Evolutionary conservation across 2,329 filamentous ascomycete genomes (phyloP), one percentile per base, ranked within the genome.

Genomic region (Thielaviopsis populi): DNA sequence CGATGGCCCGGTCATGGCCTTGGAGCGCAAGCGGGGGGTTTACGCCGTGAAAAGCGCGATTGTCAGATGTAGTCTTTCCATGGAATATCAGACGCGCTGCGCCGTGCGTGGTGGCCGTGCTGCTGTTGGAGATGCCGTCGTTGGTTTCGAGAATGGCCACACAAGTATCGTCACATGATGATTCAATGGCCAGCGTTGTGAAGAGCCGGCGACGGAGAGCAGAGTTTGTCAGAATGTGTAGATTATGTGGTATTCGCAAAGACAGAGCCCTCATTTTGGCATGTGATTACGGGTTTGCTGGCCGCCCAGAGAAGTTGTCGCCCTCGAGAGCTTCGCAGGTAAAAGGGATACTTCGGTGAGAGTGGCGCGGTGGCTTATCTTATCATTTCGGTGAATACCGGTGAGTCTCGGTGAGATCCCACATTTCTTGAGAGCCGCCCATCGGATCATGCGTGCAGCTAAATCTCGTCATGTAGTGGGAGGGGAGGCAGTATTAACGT

Each of bases 141-240:
- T 61, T 68, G 67, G 37, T 74, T 69, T 69, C 84, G 46, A 96
- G 79, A 59, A 97, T 75, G 37, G 92, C 87, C 22, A 96, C 91
- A 65, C 88, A 91, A 0, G 91, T 96, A 76, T 97, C 92, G 75
- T 97, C 92, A 79, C 92, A 94, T 2, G 87, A 91, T 10, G 87
- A 87, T 73, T 94, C 89, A 71, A 94, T 91, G 62, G 88, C 88
- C 59, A 92, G 80, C 4, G 81, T 84, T 19, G 81, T 71, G 65
- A 83, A 76, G 48, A 66, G 67, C 30, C 74, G 74, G 19, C 66
- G 68, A 37, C 33, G 53, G 46, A 4, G 40, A 42, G 19, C 13
- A n/a, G 24, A 6, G 8, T 11, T 46, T 22, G 41, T 42, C n/a
- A 42, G 3, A 50, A 43, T 7, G 17, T 19, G 41, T 22, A 42